Evolutionary conservation across 75 land plant species (phyloP), one percentile per base, ranked within the genome.

Genomic region (Pinus albicaulis): DNA sequence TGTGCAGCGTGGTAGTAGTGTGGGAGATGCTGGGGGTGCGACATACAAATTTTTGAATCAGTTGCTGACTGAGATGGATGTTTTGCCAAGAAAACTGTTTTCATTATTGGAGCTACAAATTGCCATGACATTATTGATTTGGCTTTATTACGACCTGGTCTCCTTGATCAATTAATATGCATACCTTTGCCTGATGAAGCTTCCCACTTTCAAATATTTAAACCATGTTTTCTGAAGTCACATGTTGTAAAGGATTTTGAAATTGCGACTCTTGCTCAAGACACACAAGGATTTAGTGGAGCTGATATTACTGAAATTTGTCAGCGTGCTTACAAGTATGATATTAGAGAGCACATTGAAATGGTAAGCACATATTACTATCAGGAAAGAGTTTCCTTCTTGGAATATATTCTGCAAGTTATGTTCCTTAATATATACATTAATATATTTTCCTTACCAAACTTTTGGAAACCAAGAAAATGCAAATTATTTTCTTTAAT

Each of bases 241-340:
- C 94, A 89, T 7, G 73, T 92, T 13, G 64, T 89, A 13, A 85
- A 82, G 66, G 89, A 85, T 74, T 87, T 89, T 72, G 89, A 92
- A 59, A 64, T 89, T 5, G 59, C 14, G 23, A 80, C 83, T 59
- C 83, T 91, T 44, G 90, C 90, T 23, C 75, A 65, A n/a, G 81
- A 91, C 65, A 91, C 93, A 16, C 85, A 82, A 4, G 93, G 93
- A 0, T 91, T 91, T 48, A 91, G 93, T 86, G 91, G 93, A 52
- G 93, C 93, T 57, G 94, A 92, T 73, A 89, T 92, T 25, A 92
- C 94, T 24, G 94, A 92, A 77, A 89, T 92, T 20, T 92, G 94
- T 73, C 92, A 92, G 80, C 88, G 94, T 64, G 85, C 90, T 57
- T 85, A 86, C 83, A 92, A 92, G 76, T 92, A 92, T 82, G 94